Percentiles rank a stretch among this genome's conserved stretches.
Conservation (phyloP, 805 yeast species). For the Lipomyces yamanashiensis region DNA sequence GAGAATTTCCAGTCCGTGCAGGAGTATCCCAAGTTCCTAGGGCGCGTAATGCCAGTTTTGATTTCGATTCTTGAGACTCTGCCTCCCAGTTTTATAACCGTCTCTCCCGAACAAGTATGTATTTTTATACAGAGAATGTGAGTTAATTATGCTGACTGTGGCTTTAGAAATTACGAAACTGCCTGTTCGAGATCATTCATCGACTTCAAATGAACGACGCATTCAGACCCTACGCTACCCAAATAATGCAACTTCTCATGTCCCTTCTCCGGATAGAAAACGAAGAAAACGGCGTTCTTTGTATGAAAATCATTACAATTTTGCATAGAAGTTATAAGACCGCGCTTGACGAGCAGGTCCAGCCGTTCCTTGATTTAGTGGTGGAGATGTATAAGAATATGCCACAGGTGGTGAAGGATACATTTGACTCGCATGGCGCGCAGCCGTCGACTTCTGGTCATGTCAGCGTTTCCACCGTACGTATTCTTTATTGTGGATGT, state of each 20-base stretch:
- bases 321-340: slow-evolving; percentile 83
- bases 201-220: slow-evolving; percentile 82
- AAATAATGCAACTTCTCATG: slow-evolving; percentile 63
- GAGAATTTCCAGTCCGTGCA: slow-evolving; percentile 81
- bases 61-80: slow-evolving; percentile 64
- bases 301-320: slow-evolving; percentile 84
- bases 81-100: slow-evolving; percentile 71
- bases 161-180: slow-evolving; percentile 71
- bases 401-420: slow-evolving; percentile 71
- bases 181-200: slow-evolving; percentile 77
- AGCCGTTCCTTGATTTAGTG: slow-evolving; percentile 76
- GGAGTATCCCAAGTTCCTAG: slow-evolving; percentile 79
- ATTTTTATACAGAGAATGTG: not conserved
- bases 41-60: slow-evolving; percentile 71
- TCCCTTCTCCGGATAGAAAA: slow-evolving; percentile 72
- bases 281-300: slow-evolving; percentile 92
- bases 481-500: not conserved
- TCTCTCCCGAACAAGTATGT: slow-evolving; percentile 60
- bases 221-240: slow-evolving; percentile 69
- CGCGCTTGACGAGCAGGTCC: slow-evolving; percentile 69
- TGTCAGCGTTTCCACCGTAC: not conserved
- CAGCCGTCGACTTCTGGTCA: slow-evolving; percentile 2
- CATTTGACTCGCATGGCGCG: slow-evolving; percentile 53
- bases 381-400: slow-evolving; percentile 77
- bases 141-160: not conserved